A percentile compares a stretch with the other conserved stretches of the same genome.
Evolutionary conservation across 768 basidiomycete genomes (phyloP).

Genomic region (Boletus speciosus): DNA sequence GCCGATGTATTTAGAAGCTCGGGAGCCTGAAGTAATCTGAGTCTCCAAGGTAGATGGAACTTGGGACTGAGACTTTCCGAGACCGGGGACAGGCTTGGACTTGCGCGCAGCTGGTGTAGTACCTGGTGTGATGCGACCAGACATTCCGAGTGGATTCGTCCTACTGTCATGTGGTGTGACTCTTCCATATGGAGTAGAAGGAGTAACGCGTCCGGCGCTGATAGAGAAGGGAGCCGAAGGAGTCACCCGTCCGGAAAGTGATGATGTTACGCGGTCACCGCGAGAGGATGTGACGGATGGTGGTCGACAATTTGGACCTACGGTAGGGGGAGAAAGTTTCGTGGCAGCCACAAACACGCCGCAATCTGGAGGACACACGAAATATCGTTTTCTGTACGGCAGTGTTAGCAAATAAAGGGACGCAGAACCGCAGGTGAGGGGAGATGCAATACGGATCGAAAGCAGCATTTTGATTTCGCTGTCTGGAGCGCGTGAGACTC

Average conservation of each 20-base stretch:
- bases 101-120: constrained; percentile 31
- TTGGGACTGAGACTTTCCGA: constrained; percentile 33
- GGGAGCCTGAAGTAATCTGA: constrained; percentile 74
- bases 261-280: constrained; percentile 42
- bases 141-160: constrained; percentile 29
- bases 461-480: background rate
- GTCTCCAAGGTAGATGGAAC: constrained; percentile 26
- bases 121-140: constrained; percentile 50
- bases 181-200: constrained; percentile 49
- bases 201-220: constrained; percentile 51
- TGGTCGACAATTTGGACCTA: constrained; percentile 58
- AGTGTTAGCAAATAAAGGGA: constrained; percentile 11
- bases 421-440: background rate
- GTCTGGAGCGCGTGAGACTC: constrained; percentile 32
- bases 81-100: constrained; percentile 30
- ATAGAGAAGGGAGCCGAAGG: constrained; percentile 39
- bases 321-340: constrained; percentile 79
- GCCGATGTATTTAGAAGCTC: constrained; percentile 79
- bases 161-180: constrained; percentile 31
- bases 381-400: constrained; percentile 68
- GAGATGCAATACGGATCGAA: background rate
- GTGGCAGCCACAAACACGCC: constrained; percentile 86
- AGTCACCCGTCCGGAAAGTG: constrained; percentile 43
- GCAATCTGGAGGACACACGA: constrained; percentile 76
- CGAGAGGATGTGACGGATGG: constrained; percentile 78